Percentiles rank a stretch among this genome's conserved stretches.
Conservation (phyloP, 225 moss, liverwort and hornwort species). For the Pseudoscleropodium purum region DNA sequence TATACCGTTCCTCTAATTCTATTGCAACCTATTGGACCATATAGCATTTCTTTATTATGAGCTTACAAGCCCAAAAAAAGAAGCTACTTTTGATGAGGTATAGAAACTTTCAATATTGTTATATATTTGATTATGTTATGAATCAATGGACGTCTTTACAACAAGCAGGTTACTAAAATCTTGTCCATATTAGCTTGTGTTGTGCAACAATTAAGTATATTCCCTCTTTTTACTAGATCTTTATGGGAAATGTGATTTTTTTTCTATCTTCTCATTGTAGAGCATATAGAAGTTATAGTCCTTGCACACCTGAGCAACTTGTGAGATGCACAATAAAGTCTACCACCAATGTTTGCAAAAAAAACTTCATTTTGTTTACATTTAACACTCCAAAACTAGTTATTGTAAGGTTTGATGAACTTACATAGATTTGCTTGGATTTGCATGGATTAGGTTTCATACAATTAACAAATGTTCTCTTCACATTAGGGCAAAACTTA, state of each 20-base stretch:
- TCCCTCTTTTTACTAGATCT: background rate
- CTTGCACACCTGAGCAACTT: too few species aligned
- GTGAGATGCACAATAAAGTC: too few species aligned
- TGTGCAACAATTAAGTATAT: background rate
- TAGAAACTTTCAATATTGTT: background rate
- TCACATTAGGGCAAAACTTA: too few species aligned
- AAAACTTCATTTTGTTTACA: too few species aligned
- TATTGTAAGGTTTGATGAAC: too few species aligned
- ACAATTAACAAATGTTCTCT: too few species aligned
- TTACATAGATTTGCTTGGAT: too few species aligned
- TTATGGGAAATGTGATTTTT: background rate
- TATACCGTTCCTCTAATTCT: background rate
- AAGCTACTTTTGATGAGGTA: slow-evolving; percentile 90
- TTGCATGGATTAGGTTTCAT: too few species aligned
- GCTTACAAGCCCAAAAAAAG: slow-evolving; percentile 70
- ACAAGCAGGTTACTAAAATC: background rate
- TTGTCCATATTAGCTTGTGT: background rate
- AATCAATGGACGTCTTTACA: background rate
- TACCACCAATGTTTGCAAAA: too few species aligned
- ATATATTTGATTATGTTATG: background rate
- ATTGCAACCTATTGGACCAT: background rate
- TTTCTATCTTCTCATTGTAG: background rate
- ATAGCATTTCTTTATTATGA: slow-evolving; percentile 20
- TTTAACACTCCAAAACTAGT: too few species aligned
- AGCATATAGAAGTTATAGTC: background rate